Base-by-base conservation (phyloP, 108 stramenopile genomes). In the Fragilariopsis cylindrus region DNA sequence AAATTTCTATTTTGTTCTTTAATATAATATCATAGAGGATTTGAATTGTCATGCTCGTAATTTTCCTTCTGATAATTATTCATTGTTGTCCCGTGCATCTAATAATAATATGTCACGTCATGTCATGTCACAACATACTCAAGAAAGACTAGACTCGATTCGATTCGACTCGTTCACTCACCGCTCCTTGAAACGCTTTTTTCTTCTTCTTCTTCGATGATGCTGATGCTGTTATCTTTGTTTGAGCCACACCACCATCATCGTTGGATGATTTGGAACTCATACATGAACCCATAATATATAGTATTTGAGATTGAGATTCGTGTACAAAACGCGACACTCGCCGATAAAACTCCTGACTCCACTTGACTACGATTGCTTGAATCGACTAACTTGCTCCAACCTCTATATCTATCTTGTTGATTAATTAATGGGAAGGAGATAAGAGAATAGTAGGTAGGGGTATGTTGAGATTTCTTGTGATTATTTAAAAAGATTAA, bases 121-220 rank as follows among this genome's bases (percentile, higher is more conserved):
- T 45, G 9, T 44, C 13, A 44, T 42, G 46, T 40, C 41, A 46
- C 30, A 39, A 62, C n/a, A 57, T 2, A 57, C 62, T 11, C 58
- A 41, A 60, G 9, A 3, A 9, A 60, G 30, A 18, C 19, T 4
- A 30, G 6, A 60, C 2, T 11, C 19, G 9, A 21, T 30, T 60
- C 58, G 21, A 57, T 15, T 9, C 57, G 30, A 57, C 57, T 15
- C 16, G 39, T 79, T 21, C 12, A 73, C 79, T 65, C 46, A 85
- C 84, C 81, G 80, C 53, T 44, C 85, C 85, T 73, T 80, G 78
- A 56, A 85, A 85, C 11, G 77, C 74, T 39, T 66, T 49, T 6
- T 56, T 63, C 62, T 43, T 45, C 12, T 11, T 63, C 16, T 8
- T 4, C 4, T 45, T 63, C 39, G 7, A n/a, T 47, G 3, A n/a